Base-by-base conservation (phyloP, 169 alveolate species). In the Plasmodium relictum region DNA sequence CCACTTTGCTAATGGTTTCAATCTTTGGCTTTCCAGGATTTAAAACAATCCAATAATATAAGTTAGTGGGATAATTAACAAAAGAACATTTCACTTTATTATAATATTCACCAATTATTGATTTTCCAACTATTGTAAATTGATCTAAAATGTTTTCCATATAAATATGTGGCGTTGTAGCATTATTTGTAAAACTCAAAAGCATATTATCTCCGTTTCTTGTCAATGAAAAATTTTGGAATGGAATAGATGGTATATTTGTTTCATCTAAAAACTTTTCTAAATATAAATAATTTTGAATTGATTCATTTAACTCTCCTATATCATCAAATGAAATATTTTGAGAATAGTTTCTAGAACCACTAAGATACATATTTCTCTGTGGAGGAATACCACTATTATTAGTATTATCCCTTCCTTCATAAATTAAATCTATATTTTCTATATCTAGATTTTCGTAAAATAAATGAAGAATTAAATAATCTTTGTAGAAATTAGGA, bases 21-120 rank as follows among this genome's bases (percentile, higher is more conserved):
- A 83, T 14, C 31, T 59, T 45, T 22, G 92, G 92, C 39, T 59
- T 70, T 16, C 74, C 87, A 9, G 92, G 92, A 71, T 86, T 86
- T 22, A 86, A 45, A 26, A 86, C 50, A 2, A 86, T 8, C 92
- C 92, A 86, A 65, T 86, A 86, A 39, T 71, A 71, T 39, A 86
- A 72, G 59, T 58, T 45, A 48, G 48, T 59, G 6, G 92, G 92
- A 56, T 59, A 86, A 16, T 18, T 70, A 16, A 86, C 52, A 86
- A 86, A 86, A 6, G 86, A 71, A 41, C 92, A 86, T 74, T 86
- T 63, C 18, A 86, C 73, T 63, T 71, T 71, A 26, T 86, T 44
- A 65, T 42, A 41, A 66, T 70, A 86, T 26, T 58, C 48, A 24
- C 66, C 39, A 58, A 54, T 22, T 7, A 86, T 42, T 59, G 92